Conservation (phyloP, 163 green algal genomes). For the Scenedesmus sp. region DNA sequence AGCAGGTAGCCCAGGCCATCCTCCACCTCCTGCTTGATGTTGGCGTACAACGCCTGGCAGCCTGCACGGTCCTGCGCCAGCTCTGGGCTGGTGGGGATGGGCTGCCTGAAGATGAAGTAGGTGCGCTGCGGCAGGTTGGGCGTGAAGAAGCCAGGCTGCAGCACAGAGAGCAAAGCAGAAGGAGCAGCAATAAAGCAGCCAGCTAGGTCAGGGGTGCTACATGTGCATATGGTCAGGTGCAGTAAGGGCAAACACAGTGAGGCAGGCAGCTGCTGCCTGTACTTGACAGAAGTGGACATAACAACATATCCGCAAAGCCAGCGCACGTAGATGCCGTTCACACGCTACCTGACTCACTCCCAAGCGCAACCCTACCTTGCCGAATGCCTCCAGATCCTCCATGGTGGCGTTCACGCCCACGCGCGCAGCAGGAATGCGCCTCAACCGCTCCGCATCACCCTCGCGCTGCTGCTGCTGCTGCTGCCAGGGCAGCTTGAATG, state of each 20-base stretch:
- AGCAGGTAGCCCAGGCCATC: slow-evolving; percentile 85
- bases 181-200: no score
- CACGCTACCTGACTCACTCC: neutral
- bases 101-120: slow-evolving; percentile 93
- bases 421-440: slow-evolving; percentile 34
- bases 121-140: slow-evolving; percentile 78
- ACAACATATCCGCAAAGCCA: no score
- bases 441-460: neutral
- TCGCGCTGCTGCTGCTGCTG: neutral
- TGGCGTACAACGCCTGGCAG: slow-evolving; percentile 69
- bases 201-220: neutral
- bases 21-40: slow-evolving; percentile 81
- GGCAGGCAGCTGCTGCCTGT: no score
- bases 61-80: slow-evolving; percentile 65
- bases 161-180: neutral
- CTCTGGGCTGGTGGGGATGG: slow-evolving; percentile 77
- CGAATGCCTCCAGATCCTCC: slow-evolving; percentile 49
- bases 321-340: no score
- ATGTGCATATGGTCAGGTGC: no score
- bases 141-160: slow-evolving; percentile 54
- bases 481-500: slow-evolving; percentile 46
- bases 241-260: no score
- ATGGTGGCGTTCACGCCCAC: slow-evolving; percentile 48
- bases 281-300: no score
- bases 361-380: neutral